Evolutionary conservation across 345 rosid genomes (phyloP), one percentile per base, ranked within the genome.

Genomic region (Gossypium arboreum): DNA sequence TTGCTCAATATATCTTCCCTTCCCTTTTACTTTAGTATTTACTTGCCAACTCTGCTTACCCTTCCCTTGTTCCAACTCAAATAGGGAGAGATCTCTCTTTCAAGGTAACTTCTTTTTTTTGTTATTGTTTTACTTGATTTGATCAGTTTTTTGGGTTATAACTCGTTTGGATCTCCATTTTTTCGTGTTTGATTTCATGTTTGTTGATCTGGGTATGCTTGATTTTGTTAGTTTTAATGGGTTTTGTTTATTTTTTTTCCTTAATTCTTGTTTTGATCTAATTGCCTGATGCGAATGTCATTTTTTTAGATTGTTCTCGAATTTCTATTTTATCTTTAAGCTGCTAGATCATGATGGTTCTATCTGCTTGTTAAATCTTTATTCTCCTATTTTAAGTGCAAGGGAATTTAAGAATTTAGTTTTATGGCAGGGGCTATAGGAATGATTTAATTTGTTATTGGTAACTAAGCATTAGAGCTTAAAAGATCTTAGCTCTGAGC

Each of bases 191-290:
- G 54, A 10, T 43, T 68, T 45, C 17, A 4, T 76, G 61, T 76
- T 75, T 66, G 72, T 17, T 82, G 77, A 78, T 80, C 80, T 78
- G 82, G 79, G 68, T 75, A 1, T 75, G 77, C 71, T 5, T 73
- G 69, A 67, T 82, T 59, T 71, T 71, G 9, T 29, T 56, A 12
- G 20, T 75, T 52, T 60, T 68, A n/a, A 16, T 76, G 73, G 71
- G 72, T 72, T 79, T 55, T 70, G 9, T 18, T 18, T 73, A 68
- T 70, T 72, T 75, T 43, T 48, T 76, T 55, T 44, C 2, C 51
- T 69, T 73, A 60, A 71, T 73, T 78, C 48, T 39, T 72, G 77
- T 55, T 81, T 80, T 77, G 86, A 82, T 86, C 84, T 79, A 76
- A 12, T 66, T 54, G 12, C 47, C 27, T 43, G n/a, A 16, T 50